These are phyloP conservation scores for Hirschfeldia incana DNA, from an alignment of 345 rosid genomes.

Conservation along the genomic window DNA sequence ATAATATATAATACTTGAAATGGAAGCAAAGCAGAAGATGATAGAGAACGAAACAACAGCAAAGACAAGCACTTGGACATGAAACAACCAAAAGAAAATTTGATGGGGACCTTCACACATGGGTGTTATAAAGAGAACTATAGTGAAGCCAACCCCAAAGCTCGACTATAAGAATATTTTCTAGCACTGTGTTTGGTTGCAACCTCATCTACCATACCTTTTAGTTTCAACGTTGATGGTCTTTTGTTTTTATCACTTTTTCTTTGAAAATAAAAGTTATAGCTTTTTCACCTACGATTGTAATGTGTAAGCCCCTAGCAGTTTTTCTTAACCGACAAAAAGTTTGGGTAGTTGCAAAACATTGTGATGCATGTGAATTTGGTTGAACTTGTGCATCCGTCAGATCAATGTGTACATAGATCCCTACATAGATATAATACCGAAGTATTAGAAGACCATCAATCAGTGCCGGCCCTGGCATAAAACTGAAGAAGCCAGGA, in stretches of 20 bases:
- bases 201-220: slow-evolving; percentile 41
- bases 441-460: background rate
- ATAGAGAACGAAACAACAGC: slow-evolving; percentile 55
- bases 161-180: slow-evolving; percentile 46
- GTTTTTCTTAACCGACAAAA: slow-evolving; percentile 11
- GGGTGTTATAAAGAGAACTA: slow-evolving; percentile 52
- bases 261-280: background rate
- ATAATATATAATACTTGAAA: slow-evolving; percentile 22
- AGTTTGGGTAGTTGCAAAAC: slow-evolving; percentile 21
- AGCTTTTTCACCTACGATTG: background rate
- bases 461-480: no score
- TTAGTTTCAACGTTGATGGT: slow-evolving; percentile 14
- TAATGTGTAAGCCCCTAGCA: background rate
- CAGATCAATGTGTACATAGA: slow-evolving; percentile 12
- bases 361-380: slow-evolving; percentile 27
- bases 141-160: slow-evolving; percentile 59
- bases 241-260: background rate
- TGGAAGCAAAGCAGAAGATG: slow-evolving; percentile 32
- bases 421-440: background rate
- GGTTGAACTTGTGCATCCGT: slow-evolving; percentile 26
- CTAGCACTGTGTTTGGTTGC: slow-evolving; percentile 52
- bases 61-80: slow-evolving; percentile 58
- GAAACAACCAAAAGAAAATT: slow-evolving; percentile 41
- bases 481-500: no score
- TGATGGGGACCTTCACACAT: slow-evolving; percentile 83